A percentile compares a stretch with the other conserved stretches of the same genome.
These are phyloP conservation scores for Radiomyces spectabilis DNA, from an alignment of 192 early-diverging fungal species.

Conservation along the genomic window DNA sequence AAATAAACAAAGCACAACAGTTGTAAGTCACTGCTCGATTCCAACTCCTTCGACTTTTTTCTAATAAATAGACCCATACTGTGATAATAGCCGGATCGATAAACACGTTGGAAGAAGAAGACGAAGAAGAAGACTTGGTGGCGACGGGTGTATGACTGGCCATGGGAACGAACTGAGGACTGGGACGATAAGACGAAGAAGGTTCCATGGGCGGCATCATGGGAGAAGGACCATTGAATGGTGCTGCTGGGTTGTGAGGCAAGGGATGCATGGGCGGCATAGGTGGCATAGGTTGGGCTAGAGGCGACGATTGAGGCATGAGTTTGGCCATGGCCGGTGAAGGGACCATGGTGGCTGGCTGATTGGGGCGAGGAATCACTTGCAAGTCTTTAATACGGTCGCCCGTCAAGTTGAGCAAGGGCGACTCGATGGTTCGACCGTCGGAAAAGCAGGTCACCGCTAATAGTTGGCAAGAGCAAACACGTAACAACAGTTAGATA, in stretches of 20 bases:
- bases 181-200: background rate
- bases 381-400: too few relatives aligned
- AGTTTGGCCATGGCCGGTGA: too few relatives aligned
- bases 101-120: background rate
- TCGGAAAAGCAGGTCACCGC: too few relatives aligned
- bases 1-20: background rate
- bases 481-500: too few relatives aligned
- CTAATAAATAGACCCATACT: background rate
- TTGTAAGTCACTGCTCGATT: background rate
- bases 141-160: background rate
- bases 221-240: background rate
- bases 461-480: too few relatives aligned
- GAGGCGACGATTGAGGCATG: too few relatives aligned
- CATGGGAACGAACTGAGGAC: background rate
- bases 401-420: too few relatives aligned
- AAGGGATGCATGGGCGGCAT: background rate
- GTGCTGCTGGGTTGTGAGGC: background rate
- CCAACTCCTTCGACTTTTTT: background rate
- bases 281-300: too few relatives aligned
- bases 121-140: background rate
- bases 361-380: too few relatives aligned
- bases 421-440: too few relatives aligned
- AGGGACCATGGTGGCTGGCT: too few relatives aligned
- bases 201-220: background rate
- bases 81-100: background rate